Evolutionary conservation across 495 filamentous ascomycete species (phyloP), one percentile per base, ranked within the genome.

Genomic region (Bacidia gigantensis): DNA sequence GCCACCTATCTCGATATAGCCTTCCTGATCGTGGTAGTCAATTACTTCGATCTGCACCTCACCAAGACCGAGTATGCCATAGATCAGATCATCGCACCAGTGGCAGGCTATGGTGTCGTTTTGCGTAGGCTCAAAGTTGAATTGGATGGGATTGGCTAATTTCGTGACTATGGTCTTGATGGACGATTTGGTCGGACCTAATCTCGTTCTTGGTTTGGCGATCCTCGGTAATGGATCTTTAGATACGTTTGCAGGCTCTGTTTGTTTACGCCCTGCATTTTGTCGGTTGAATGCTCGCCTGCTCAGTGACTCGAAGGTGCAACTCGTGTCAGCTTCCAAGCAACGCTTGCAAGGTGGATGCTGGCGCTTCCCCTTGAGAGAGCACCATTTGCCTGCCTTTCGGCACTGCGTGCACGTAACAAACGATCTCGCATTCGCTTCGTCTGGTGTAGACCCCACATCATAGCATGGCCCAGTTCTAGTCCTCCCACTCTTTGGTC

Each of bases 81-180:
- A 68, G 7, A 55, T 24, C 25, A 62, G 47, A 20, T 62, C 56
- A 22, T 53, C 51, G 51, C 70, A 74, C 62, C 65, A 74, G 50
- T 69, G 55, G 50, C 70, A 74, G 0, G 64, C 60, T n/a, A 38
- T 35, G 12, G 43, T 38, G 11, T 47, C 38, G 3, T 52, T 26
- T 0, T 47, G 45, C 11, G 54, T 47, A 1, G 59, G 54, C 17
- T 59, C 53, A 44, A 67, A 57, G 12, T 65, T 63, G 60, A 69
- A 72, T 25, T 49, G 40, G 23, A 74, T 63, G 0, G 70, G 70
- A 47, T 73, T 67, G 11, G 64, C 58, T 49, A 68, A 61, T 10
- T 57, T 60, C 3, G 69, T 73, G 3, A 24, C 48, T 44, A 69
- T 67, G 11, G 39, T 59, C 24, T 32, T 22, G 20, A 22, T 48